These are phyloP conservation scores for Cutaneotrichosporon daszewskae DNA, from an alignment of 1,284 basidiomycete genomes.

Conservation along the genomic window DNA sequence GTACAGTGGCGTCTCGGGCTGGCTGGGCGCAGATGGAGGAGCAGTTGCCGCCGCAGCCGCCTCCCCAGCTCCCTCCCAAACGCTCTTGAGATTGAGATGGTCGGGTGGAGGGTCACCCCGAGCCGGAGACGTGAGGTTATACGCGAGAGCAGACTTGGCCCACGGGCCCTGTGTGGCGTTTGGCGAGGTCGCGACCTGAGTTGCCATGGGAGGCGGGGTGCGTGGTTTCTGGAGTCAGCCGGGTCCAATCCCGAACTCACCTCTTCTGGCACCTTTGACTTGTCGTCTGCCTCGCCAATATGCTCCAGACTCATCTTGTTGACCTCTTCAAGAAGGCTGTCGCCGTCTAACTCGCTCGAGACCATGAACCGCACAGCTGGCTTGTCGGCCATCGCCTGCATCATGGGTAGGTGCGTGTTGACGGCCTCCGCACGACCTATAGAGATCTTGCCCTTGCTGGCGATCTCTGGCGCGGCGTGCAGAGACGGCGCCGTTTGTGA, in stretches of 20 bases:
- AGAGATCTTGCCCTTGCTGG: too few relatives aligned
- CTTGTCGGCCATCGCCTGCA: conserved; percentile 3
- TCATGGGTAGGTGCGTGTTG: not conserved
- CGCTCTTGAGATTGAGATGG: conserved; percentile 35
- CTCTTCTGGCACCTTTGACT: conserved; percentile 17
- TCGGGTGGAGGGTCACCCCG: conserved; percentile 21
- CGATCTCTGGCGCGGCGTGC: not conserved
- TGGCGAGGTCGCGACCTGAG: conserved; percentile 19
- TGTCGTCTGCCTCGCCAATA: conserved; percentile 32
- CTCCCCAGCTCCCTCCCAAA: conserved; percentile 28
- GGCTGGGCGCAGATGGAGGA: conserved; percentile 9
- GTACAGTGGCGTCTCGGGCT: conserved; percentile 33
- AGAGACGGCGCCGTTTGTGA: not conserved
- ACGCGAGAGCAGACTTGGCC: conserved; percentile 25
- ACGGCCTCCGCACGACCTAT: not conserved
- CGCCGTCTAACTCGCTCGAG: conserved; percentile 45
- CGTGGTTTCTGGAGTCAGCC: conserved; percentile 22
- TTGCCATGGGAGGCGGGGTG: conserved; percentile 25
- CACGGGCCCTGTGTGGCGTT: conserved; percentile 18
- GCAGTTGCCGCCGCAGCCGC: conserved; percentile 6
- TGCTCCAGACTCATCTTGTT: conserved; percentile 47
- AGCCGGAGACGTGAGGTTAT: conserved; percentile 22
- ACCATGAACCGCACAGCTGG: conserved; percentile 43
- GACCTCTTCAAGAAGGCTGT: conserved; percentile 45
- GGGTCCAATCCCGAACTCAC: conserved; percentile 11